Percentiles rank a stretch among this genome's conserved stretches.
phyloP scores from a whole-genome alignment of 371 early-diverging fungal species.

The Mortierella polycephala region DNA sequence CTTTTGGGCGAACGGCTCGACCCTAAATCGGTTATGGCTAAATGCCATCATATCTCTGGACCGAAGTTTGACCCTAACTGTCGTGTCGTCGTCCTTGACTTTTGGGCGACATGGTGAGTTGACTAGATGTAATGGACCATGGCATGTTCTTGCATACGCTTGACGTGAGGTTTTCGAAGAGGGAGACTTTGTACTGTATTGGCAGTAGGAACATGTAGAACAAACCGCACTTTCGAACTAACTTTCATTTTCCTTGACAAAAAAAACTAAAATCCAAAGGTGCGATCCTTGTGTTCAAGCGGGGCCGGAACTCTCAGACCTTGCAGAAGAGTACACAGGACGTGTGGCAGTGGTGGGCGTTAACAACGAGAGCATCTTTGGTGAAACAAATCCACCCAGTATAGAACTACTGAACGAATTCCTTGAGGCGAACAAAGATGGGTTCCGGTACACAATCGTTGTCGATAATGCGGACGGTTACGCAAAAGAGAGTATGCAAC shows the following conservation, averaged over 20 bases:
- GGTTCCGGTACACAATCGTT: slow-evolving; percentile 41
- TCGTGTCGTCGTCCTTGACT: slow-evolving; percentile 39
- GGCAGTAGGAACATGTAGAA: too few species aligned
- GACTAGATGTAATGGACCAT: background rate
- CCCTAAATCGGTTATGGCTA: slow-evolving; percentile 3
- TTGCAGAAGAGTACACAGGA: slow-evolving; percentile 35
- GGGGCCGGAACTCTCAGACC: slow-evolving; percentile 44
- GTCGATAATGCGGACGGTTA: slow-evolving; percentile 39
- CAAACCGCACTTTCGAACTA: too few species aligned
- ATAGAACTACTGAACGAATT: slow-evolving; percentile 20
- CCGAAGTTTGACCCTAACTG: slow-evolving; percentile 13
- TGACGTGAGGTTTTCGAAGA: background rate
- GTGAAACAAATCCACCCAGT: slow-evolving; percentile 25
- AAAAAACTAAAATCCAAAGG: slow-evolving; percentile 11
- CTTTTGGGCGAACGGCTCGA: slow-evolving; percentile 27
- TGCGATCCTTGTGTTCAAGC: slow-evolving; percentile 45
- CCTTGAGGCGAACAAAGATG: slow-evolving; percentile 24
- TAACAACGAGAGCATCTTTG: slow-evolving; percentile 53
- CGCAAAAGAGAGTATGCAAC: slow-evolving; percentile 44
- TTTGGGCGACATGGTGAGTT: slow-evolving; percentile 49
- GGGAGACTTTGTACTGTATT: too few species aligned
- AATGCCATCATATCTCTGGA: slow-evolving; percentile 33
- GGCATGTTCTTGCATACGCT: background rate
- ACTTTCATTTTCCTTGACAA: too few species aligned
- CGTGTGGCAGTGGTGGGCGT: slow-evolving; percentile 41